Evolutionary conservation across 2,329 filamentous ascomycete species (phyloP).

Genomic region (Amphichorda felina): DNA sequence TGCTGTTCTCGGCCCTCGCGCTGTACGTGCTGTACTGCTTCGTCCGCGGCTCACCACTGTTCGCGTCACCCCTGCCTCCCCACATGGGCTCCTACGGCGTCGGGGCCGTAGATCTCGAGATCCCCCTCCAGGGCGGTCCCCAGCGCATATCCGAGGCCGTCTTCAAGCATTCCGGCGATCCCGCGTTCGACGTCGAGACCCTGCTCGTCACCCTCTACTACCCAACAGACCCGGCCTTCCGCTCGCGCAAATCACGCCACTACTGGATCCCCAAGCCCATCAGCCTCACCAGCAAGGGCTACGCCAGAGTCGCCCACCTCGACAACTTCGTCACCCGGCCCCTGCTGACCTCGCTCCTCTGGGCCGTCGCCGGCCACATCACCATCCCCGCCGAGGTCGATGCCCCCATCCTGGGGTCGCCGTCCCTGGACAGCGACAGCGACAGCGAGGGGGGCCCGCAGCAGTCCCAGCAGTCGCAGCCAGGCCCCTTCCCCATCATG

Average conservation of each 20-base stretch:
- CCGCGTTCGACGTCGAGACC: slow-evolving; percentile 32
- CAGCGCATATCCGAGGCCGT: slow-evolving; percentile 16
- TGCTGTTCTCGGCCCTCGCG: slow-evolving; percentile 13
- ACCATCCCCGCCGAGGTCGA: slow-evolving; percentile 36
- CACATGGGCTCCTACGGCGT: slow-evolving; percentile 32
- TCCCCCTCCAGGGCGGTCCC: slow-evolving; percentile 20
- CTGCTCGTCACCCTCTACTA: slow-evolving; percentile 40
- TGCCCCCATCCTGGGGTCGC: slow-evolving; percentile 25
- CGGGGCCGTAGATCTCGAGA: slow-evolving; percentile 34
- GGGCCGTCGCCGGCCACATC: slow-evolving; percentile 27
- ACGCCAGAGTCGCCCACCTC: slow-evolving; percentile 30
- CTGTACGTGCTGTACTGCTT: slow-evolving; percentile 27
- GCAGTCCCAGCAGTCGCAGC: neutral
- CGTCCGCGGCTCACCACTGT: slow-evolving; percentile 24
- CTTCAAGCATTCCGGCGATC: slow-evolving; percentile 19
- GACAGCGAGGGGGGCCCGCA: neutral
- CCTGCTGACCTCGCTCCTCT: slow-evolving; percentile 29
- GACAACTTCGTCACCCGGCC: slow-evolving; percentile 29
- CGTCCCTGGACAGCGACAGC: too few relatives aligned
- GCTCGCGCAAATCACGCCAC: slow-evolving; percentile 18
- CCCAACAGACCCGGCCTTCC: slow-evolving; percentile 19
- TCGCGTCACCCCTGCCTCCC: slow-evolving; percentile 28
- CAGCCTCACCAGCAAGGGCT: slow-evolving; percentile 30
- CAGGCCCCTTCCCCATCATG: slow-evolving; percentile 26
- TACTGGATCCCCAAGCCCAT: slow-evolving; percentile 32